phyloP scores from a whole-genome alignment of 441 rosid species.

The Gossypium schwendimanii region DNA sequence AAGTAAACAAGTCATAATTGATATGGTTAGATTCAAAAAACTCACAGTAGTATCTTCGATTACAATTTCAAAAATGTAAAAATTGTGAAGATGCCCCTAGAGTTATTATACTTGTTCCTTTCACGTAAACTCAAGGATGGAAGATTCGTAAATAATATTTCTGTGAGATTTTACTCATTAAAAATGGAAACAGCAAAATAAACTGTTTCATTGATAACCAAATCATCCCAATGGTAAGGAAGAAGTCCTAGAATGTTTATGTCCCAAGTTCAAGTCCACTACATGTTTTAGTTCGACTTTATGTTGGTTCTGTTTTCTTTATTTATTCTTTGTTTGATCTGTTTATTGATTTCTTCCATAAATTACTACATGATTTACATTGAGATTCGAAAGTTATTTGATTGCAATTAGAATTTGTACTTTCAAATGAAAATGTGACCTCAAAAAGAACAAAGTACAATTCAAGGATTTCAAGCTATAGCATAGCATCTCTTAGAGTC shows the following conservation, averaged over 20 bases:
- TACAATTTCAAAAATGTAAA: background rate
- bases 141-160: background rate
- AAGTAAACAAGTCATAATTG: background rate
- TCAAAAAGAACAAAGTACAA: too few relatives aligned
- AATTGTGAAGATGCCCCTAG: background rate
- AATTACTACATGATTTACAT: background rate
- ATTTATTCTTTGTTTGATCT: background rate
- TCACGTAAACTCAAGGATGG: background rate
- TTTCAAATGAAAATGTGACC: too few relatives aligned
- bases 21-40: background rate
- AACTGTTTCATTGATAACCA: background rate
- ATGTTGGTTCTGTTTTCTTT: too few relatives aligned
- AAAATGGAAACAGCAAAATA: background rate
- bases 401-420: too few relatives aligned
- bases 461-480: too few relatives aligned
- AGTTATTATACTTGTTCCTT: background rate
- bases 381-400: too few relatives aligned
- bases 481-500: too few relatives aligned
- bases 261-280: background rate
- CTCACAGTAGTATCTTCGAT: background rate
- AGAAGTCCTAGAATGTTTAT: background rate
- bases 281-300: background rate
- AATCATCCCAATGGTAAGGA: background rate
- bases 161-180: background rate
- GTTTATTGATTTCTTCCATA: background rate